Evolutionary conservation across 169 alveolate genomes (phyloP).

Genomic region (Plasmodium coatneyi): DNA sequence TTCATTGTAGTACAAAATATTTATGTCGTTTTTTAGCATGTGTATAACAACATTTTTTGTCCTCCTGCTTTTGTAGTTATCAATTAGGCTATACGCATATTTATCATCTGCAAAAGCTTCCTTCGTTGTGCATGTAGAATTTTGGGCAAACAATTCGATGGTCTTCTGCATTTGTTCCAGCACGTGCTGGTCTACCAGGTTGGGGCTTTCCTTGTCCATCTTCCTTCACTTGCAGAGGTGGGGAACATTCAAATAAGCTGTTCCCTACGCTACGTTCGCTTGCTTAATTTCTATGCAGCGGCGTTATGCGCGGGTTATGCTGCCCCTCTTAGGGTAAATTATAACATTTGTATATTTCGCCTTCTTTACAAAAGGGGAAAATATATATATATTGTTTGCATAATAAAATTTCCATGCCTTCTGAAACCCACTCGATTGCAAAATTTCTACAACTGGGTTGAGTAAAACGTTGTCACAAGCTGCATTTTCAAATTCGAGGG

Average conservation of each 20-base stretch:
- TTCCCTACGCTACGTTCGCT: not conserved
- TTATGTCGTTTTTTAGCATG: constrained; percentile 74
- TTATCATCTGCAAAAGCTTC: constrained; percentile 75
- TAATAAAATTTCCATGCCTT: not conserved
- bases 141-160: not conserved
- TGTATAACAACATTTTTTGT: constrained; percentile 81
- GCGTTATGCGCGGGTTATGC: not conserved
- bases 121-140: constrained; percentile 3
- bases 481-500: constrained; percentile 1
- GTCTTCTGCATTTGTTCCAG: not conserved
- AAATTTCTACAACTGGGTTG: not conserved
- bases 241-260: not conserved
- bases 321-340: not conserved
- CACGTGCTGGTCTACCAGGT: not conserved
- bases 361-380: not conserved
- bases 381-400: not conserved
- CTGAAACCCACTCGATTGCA: not conserved
- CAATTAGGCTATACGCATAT: constrained; percentile 83
- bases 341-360: not conserved
- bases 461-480: not conserved
- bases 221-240: not conserved
- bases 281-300: not conserved
- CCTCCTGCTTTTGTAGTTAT: constrained; percentile 79
- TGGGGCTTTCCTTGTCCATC: not conserved
- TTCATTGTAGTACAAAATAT: constrained; percentile 46